Base-by-base conservation (phyloP, 2,329 filamentous ascomycete genomes). In the Malbranchea cinnamomea region DNA sequence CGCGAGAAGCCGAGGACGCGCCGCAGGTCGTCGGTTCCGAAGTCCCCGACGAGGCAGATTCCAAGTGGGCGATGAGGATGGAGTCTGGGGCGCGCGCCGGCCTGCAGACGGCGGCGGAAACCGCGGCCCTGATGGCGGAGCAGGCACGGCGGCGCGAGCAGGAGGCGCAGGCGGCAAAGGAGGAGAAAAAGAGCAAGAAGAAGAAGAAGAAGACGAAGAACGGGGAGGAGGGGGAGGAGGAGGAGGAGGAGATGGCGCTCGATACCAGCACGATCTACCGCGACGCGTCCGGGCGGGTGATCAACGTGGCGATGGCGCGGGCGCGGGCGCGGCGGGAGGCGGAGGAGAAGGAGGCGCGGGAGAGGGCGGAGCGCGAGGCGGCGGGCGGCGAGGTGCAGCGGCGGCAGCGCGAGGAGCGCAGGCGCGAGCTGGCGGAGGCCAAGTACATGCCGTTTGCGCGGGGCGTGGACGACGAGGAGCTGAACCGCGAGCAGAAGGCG, bases 251-350 rank as follows among this genome's bases (percentile, higher is more conserved):
- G n/a, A n/a, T n/a, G n/a, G n/a, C n/a, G n/a, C n/a, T n/a, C n/a
- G n/a, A n/a, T n/a, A n/a, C n/a, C n/a, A n/a, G n/a, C n/a, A 41
- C 38, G 12, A 40, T 42, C 14, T 94, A 95, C 52, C 79, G 89
- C 44, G 89, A 98, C 56, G 89, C 91, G 7, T 89, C 80, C 3
- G 89, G 89, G 8, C 71, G 85, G n/a, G 76, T 92, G 32, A 85
- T 98, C 39, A 92, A 98, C 47, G 71, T 95, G 14, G 75, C 77
- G 11, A 82, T 93, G 78, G 83, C 82, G 54, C 71, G 85, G 14
- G 85, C 83, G 12, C 84, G 94, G 53, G 78, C 81, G 29, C 69
- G 82, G n/a, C 70, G 72, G 28, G 82, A 79, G 41, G 78, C 77
- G 1, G 76, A 84, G 45, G 77, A 82, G 41, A 71, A 74, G 29